Conservation (phyloP, 257 asterid genomes). For the Nicotiana undulata region DNA sequence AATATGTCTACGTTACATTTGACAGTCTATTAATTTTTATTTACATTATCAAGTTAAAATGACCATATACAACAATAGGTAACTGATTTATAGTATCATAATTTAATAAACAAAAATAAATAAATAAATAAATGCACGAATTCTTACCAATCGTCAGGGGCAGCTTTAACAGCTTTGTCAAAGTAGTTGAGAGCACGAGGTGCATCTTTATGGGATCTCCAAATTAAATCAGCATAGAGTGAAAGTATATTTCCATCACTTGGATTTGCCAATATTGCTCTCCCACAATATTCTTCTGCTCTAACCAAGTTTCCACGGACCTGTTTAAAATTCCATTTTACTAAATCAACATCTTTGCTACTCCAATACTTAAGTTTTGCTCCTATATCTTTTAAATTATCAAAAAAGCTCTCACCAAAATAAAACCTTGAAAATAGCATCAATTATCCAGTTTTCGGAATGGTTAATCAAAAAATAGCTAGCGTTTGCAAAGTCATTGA, state of each 20-base stretch:
- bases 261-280: constrained; percentile 43
- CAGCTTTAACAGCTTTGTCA: constrained; percentile 33
- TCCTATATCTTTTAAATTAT: neutral
- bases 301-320: constrained; percentile 25
- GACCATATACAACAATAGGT: too few relatives aligned
- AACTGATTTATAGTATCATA: too few relatives aligned
- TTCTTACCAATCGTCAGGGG: constrained; percentile 41
- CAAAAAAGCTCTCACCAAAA: neutral
- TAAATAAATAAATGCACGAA: neutral
- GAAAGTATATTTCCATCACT: constrained; percentile 33
- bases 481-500: too few relatives aligned
- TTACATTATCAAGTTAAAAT: too few relatives aligned
- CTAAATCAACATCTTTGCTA: neutral
- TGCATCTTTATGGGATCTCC: constrained; percentile 31
- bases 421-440: neutral
- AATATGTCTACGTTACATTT: neutral
- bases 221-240: constrained; percentile 40
- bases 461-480: too few relatives aligned
- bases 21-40: too few relatives aligned
- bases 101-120: too few relatives aligned
- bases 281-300: constrained; percentile 48
- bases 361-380: neutral
- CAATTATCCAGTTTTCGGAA: too few relatives aligned
- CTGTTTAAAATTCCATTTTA: constrained; percentile 15
- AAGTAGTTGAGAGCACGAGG: constrained; percentile 33